Evolutionary conservation across 176 grass and related monocot genomes (phyloP), one percentile per base, ranked within the genome.

Genomic region (Oropetium thomaeum): DNA sequence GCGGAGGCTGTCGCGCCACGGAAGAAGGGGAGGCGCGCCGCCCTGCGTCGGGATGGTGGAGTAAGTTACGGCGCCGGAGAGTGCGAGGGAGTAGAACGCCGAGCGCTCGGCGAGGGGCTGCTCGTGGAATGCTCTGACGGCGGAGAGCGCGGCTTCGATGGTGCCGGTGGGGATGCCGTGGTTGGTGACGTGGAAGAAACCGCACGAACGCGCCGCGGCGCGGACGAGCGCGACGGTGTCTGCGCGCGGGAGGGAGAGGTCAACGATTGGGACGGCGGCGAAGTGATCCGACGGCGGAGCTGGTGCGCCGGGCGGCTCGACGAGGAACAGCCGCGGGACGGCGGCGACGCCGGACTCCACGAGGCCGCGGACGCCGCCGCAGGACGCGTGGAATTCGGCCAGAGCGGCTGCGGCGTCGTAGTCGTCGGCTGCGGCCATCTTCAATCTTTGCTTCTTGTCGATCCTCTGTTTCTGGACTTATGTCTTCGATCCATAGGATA

Each of bases 101-200:
- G 82, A 62, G 5, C 87, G 87, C 26, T 16, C 22, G 16, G 77
- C 17, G 39, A 1, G 60, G 7, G 87, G 82, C 44, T 45, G 72
- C 82, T 89, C 82, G 67, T 89, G 67, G 82, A 89, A 85, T 20
- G 67, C 35, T 5, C 78, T 75, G 32, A 27, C 73, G n/a, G 78
- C 78, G 67, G 82, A 62, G 23, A 89, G 6, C 8, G 83, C 70
- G 7, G 73, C 19, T 43, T 62, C 67, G 40, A 82, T 17, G 60
- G 66, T 11, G 58, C 68, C 8, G 27, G n/a, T 10, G 10, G 67
- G 32, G 35, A 84, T 34, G 57, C 82, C 68, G 68, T 90, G 83
- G 74, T 75, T 82, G 69, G 16, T 55, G 78, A 69, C 73, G 17
- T 86, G 62, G 69, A 90, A 86, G 87, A 90, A 86, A 35, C 87